A percentile compares a stretch with the other conserved stretches of the same genome.
Conservation (phyloP, 2,329 filamentous ascomycete genomes). For the Catunica adiposa region DNA sequence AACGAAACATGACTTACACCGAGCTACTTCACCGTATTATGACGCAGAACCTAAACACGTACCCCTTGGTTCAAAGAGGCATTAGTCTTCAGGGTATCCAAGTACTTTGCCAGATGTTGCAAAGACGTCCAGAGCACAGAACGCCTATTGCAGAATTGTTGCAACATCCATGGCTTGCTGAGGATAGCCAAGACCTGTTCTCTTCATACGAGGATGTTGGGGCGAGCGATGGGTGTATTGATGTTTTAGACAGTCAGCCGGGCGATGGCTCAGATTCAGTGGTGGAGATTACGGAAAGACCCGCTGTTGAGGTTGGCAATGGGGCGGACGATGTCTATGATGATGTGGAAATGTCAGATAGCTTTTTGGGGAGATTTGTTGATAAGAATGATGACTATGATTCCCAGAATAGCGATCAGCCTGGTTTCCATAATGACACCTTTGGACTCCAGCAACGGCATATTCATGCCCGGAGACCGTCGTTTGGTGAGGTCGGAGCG, state of each 20-base stretch:
- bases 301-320: too few relatives aligned
- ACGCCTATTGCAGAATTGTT: conserved; percentile 58
- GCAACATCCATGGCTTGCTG: conserved; percentile 56
- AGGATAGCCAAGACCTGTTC: background rate
- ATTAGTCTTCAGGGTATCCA: conserved; percentile 55
- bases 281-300: background rate
- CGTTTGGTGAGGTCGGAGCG: background rate
- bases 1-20: conserved; percentile 56
- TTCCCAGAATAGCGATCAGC: background rate
- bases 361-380: conserved; percentile 8
- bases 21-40: conserved; percentile 78
- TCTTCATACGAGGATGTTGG: conserved; percentile 40
- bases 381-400: conserved; percentile 1
- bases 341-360: conserved; percentile 13
- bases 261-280: conserved; percentile 22
- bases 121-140: conserved; percentile 60
- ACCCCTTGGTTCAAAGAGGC: conserved; percentile 39
- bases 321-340: conserved; percentile 4
- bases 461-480: background rate
- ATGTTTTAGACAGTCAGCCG: background rate
- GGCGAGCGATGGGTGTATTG: conserved; percentile 30
- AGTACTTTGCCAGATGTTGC: conserved; percentile 63
- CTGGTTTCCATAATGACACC: background rate
- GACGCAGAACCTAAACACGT: conserved; percentile 52
- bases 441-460: background rate